Percentiles rank a stretch among this genome's conserved stretches.
phyloP scores from a whole-genome alignment of 1,139 yeast species.

The Wickerhamiella pararugosa region DNA sequence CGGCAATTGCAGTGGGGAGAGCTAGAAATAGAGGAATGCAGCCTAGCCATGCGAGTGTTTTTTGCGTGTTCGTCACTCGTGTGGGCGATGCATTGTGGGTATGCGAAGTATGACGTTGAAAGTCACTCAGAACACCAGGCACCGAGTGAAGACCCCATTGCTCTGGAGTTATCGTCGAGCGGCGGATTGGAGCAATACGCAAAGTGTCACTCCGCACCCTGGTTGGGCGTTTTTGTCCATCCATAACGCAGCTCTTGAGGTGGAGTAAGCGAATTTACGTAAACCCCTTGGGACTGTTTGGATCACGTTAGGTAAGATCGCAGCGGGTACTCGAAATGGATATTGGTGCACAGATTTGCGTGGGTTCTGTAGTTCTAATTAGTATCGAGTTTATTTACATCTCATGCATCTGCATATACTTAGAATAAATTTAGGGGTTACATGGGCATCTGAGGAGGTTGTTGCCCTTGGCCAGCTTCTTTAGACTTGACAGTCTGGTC shows the following conservation, averaged over 20 bases:
- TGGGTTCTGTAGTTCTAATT: too few relatives aligned
- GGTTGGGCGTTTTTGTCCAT: not conserved
- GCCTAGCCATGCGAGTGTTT: conserved; percentile 12
- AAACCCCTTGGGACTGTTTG: too few relatives aligned
- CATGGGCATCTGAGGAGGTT: not conserved
- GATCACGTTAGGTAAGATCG: too few relatives aligned
- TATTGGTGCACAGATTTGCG: too few relatives aligned
- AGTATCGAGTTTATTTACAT: too few relatives aligned
- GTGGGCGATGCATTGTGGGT: conserved; percentile 3
- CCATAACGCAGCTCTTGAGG: conserved; percentile 2
- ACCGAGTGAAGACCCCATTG: conserved; percentile 28
- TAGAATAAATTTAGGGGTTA: too few relatives aligned
- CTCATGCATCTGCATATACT: too few relatives aligned
- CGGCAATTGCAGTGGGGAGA: conserved; percentile 24
- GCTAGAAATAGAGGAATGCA: conserved; percentile 25
- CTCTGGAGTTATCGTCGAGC: conserved; percentile 13
- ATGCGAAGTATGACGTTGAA: conserved; percentile 25
- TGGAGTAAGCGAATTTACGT: not conserved
- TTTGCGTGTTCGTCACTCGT: not conserved
- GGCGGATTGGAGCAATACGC: conserved; percentile 15
- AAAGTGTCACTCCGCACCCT: conserved; percentile 7
- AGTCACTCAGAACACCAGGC: conserved; percentile 25
- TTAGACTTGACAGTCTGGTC: conserved; percentile 71
- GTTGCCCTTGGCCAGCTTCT: conserved; percentile 1
- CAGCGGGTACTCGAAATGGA: too few relatives aligned